A percentile compares a stretch with the other conserved stretches of the same genome.
Evolutionary conservation across 1,139 yeast genomes (phyloP).

Genomic region (Saccharomyces hybrid): DNA sequence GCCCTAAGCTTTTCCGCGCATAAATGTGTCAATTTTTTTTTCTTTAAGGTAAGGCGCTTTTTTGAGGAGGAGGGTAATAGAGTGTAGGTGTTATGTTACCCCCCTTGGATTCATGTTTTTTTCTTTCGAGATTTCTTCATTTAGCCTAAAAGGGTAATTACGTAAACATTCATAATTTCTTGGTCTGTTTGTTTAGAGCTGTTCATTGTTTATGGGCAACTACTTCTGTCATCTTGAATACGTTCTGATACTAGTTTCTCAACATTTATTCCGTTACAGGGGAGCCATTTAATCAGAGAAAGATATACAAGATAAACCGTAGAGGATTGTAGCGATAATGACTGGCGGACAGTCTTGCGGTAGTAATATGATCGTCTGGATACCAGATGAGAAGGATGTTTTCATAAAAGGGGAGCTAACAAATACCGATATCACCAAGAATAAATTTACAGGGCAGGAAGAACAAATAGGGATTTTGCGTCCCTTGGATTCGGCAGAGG

Average conservation of each 20-base stretch:
- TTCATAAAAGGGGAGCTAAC: conserved; percentile 65
- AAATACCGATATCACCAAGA: conserved; percentile 15
- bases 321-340: not conserved
- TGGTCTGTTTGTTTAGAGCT: not conserved
- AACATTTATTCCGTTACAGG: not conserved
- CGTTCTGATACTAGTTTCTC: not conserved
- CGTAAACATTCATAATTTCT: not conserved
- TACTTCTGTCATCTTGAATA: not conserved
- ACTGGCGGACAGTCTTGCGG: not conserved
- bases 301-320: not conserved
- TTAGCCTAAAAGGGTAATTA: not conserved
- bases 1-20: too few species aligned
- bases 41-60: too few species aligned
- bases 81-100: not conserved
- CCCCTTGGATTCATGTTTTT: not conserved
- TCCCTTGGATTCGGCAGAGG: conserved; percentile 8
- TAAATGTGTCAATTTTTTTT: too few species aligned
- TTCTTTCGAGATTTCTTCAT: not conserved
- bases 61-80: not conserved
- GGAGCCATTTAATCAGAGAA: not conserved
- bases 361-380: conserved; percentile 50
- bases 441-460: conserved; percentile 17
- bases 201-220: not conserved
- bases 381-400: conserved; percentile 58
- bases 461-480: conserved; percentile 12